Base-by-base conservation (phyloP, 768 basidiomycete genomes). In the Lactarius pseudohatsudake region DNA sequence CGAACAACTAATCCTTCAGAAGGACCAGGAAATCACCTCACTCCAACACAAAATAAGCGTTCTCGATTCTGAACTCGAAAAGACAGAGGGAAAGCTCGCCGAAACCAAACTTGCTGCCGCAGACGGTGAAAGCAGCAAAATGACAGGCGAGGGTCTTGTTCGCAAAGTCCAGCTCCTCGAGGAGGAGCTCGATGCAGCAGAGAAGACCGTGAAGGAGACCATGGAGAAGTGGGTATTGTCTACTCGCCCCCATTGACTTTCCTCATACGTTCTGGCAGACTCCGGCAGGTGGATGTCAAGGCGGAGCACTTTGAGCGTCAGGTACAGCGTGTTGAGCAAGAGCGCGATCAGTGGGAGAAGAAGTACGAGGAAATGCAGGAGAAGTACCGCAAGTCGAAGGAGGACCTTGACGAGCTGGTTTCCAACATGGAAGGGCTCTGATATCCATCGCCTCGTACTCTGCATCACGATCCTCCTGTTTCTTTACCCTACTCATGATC, bases 221-320 rank as follows among this genome's bases (percentile, higher is more conserved):
- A 89, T 91, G 36, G 97, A 98, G 79, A 96, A 94, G 96, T 97
- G 75, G 73, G 92, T 85, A n/a, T 30, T 53, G 43, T 18, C 50
- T 40, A 15, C 18, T 43, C 8, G 26, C 57, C 10, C n/a, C 20
- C 13, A 26, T 38, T 15, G 15, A 30, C 22, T n/a, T 55, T 22
- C 61, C 62, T 64, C 30, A 58, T 45, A 34, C 26, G 20, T 28
- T 43, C 59, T 43, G 60, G 53, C 72, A 98, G 96, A 78, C 83
- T 99, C 72, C 84, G 96, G 69, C 93, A 96, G 75, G 94, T 96
- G 64, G 97, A 99, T 75, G 90, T 98, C 78, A 99, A 98, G 81
- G 96, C 96, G 11, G 97, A 99, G 77, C 94, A 98, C 80, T 97
- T 93, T 75, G 96, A 98, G 79, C 87, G 95, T 58, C 92, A 96